Evolutionary conservation across 176 grass and related monocot genomes (phyloP), one percentile per base, ranked within the genome.

Genomic region (Urochloa ruziziensis): DNA sequence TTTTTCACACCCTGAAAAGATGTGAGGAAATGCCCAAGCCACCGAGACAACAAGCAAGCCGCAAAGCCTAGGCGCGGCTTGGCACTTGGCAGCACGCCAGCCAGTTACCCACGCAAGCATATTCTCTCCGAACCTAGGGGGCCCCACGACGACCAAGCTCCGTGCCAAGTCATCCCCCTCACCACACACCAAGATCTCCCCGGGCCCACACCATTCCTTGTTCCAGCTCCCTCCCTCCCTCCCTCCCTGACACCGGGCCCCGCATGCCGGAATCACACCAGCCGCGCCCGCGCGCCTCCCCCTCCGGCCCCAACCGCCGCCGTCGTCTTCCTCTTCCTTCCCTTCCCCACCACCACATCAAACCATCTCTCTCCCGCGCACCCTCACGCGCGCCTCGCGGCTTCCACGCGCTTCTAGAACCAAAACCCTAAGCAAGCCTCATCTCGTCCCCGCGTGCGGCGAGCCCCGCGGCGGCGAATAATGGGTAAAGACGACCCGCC

Each of bases 361-460:
- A 56, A 60, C 65, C 40, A 29, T 61, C 86, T 49, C 74, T 61
- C 86, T 61, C 74, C 73, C 73, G 56, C 74, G 28, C 46, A 32
- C 54, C 54, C 51, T 52, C 79, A 37, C 86, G 11, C 47, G 46
- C 48, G 28, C 15, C 69, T 27, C 48, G 79, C 80, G 9, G 15
- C 70, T 32, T 61, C 48, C 56, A 69, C 70, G 51, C 77, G 51
- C 70, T 80, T 89, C 87, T 79, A 89, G 51, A 85, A 75, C 43
- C 64, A 52, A 70, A 68, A 80, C 32, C 75, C 40, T 57, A 27
- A 19, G 69, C 27, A 27, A 34, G 10, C 47, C 52, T 54, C 52
- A 6, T 6, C 25, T 8, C 32, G 18, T 2, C 28, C 33, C 21
- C 28, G n/a, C 25, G 64, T 4, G 12, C 12, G 39, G 24, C 54